Evolutionary conservation across 306 rosid species (phyloP), one percentile per base, ranked within the genome.

Genomic region (Sicyos edulis): DNA sequence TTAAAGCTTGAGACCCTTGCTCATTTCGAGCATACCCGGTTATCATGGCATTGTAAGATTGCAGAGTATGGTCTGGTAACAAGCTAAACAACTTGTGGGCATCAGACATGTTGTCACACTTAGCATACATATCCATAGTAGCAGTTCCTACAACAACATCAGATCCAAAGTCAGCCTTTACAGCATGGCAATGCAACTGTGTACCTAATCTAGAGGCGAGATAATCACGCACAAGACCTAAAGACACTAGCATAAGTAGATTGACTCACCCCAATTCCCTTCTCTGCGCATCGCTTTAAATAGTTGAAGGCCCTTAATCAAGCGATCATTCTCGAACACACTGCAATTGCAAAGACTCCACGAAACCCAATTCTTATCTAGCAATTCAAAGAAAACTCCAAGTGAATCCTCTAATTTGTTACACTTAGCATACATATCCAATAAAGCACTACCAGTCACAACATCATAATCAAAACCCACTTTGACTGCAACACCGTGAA

Each of bases 81-180:
- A 73, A 60, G 73, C 76, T 76, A 76, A 92, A 92, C 32, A 87
- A 54, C 80, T 86, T 89, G 74, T 34, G 79, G 32, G 97, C 90
- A 73, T 92, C 96, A 20, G 49, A 10, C 72, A 89, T 79, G 66
- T 78, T n/a, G n/a, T n/a, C n/a, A n/a, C n/a, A n/a, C n/a, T n/a
- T n/a, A n/a, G n/a, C n/a, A n/a, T n/a, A n/a, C 97, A 92, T 89
- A 82, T 89, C 97, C 71, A 89, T 68, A 49, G 83, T 87, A 19
- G 96, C 97, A n/a, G 96, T 89, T 69, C 92, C 96, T 50, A 89
- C 91, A 14, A 91, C 76, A 66, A 79, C 74, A 81, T 91, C 97
- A 3, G 75, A 76, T 73, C 83, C 87, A 71, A 87, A 91, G 53
- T 64, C 66, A 13, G 84, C 50, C 85, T 91, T 91, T 54, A 89